Percentiles rank a stretch among this genome's conserved stretches.
Conservation (phyloP, 2,329 filamentous ascomycete species). For the Claviceps sp. region DNA sequence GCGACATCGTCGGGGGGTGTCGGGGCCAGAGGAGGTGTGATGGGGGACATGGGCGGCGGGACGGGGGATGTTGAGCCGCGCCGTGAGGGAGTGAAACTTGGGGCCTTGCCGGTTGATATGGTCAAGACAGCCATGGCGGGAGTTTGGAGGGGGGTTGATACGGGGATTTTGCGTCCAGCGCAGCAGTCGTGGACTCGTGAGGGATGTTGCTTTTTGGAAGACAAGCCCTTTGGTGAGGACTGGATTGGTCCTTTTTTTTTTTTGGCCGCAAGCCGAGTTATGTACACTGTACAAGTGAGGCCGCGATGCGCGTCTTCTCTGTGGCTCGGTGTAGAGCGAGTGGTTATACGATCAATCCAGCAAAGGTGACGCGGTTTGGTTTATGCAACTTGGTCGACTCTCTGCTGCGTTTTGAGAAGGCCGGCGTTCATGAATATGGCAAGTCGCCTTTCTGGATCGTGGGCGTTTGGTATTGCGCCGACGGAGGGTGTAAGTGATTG, state of each 20-base stretch:
- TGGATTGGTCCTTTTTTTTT: not conserved
- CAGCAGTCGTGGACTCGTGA: not conserved
- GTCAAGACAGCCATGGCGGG: slow-evolving; percentile 19
- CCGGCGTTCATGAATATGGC: not conserved
- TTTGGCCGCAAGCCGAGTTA: not conserved
- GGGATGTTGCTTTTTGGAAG: not conserved
- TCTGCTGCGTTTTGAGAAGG: not conserved
- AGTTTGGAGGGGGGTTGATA: not conserved
- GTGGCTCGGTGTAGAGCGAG: not conserved
- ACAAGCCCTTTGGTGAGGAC: not conserved
- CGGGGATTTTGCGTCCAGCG: not conserved
- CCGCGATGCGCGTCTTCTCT: not conserved
- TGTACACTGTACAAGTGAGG: not conserved
- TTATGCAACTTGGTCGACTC: not conserved
- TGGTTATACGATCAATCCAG: not conserved
- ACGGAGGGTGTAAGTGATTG: too few species aligned
- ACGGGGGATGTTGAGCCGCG: slow-evolving; percentile 30
- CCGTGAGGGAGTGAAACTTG: slow-evolving; percentile 13
- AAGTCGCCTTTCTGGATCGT: too few species aligned
- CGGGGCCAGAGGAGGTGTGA: slow-evolving; percentile 36
- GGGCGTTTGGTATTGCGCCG: too few species aligned
- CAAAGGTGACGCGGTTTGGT: not conserved
- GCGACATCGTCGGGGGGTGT: slow-evolving; percentile 16
- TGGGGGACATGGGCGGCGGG: slow-evolving; percentile 39
- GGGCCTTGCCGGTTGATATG: slow-evolving; percentile 16